Percentiles rank a stretch among this genome's conserved stretches.
These are phyloP conservation scores for Penicillium canescens DNA, from an alignment of 495 filamentous ascomycete genomes.

Conservation along the genomic window DNA sequence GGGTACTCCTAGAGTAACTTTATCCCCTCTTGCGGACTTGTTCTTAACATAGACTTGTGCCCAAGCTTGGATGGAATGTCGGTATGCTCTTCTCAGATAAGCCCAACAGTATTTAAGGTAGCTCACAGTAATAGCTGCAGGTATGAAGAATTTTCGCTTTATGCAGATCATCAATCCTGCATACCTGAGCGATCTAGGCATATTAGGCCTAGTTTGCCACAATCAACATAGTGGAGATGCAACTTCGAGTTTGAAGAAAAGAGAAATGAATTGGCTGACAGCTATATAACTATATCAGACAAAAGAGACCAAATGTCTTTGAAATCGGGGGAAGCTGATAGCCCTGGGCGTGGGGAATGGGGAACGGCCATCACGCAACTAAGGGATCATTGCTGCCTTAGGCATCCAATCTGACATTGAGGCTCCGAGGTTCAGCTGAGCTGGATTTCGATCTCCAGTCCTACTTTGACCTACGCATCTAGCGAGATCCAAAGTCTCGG, in stretches of 20 bases:
- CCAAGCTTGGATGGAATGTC: no score
- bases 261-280: neutral
- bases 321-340: neutral
- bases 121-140: neutral
- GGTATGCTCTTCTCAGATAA: no score
- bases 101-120: neutral
- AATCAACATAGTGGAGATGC: neutral
- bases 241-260: neutral
- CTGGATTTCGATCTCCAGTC: neutral
- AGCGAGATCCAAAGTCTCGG: no score
- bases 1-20: neutral
- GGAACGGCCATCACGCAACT: neutral
- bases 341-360: neutral
- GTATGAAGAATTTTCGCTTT: neutral
- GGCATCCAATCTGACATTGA: neutral
- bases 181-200: slow-evolving; percentile 2
- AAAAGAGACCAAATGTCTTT: neutral
- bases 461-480: no score
- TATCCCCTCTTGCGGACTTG: neutral
- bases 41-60: no score
- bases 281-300: no score
- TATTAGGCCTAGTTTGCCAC: neutral
- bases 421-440: neutral
- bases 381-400: neutral
- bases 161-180: slow-evolving; percentile 1